Conservation (phyloP, 2,329 filamentous ascomycete genomes). For the Hymenoscyphus infarciens region DNA sequence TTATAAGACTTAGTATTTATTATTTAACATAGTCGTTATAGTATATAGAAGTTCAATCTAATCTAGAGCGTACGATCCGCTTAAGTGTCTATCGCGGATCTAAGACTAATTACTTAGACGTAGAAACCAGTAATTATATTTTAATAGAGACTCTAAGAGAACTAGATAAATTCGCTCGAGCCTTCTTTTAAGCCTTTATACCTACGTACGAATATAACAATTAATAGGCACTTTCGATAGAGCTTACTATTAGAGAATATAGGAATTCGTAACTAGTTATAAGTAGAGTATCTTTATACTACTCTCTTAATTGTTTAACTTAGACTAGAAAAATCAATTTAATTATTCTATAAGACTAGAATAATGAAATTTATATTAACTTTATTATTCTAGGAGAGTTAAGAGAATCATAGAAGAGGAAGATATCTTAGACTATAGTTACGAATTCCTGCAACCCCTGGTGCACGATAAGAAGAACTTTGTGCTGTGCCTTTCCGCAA, state of each 20-base stretch:
- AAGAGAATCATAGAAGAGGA: too few species aligned
- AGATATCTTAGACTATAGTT: too few species aligned
- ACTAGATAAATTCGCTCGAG: background rate
- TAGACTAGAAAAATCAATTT: too few species aligned
- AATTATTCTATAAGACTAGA: too few species aligned
- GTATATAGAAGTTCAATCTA: slow-evolving; percentile 25
- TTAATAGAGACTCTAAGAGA: background rate
- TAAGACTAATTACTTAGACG: slow-evolving; percentile 20
- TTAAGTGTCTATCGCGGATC: slow-evolving; percentile 25
- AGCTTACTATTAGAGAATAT: too few species aligned
- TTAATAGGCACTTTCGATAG: background rate
- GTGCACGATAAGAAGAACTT: background rate
- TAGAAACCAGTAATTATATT: slow-evolving; percentile 21
- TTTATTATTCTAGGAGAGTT: too few species aligned
- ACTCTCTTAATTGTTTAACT: too few species aligned
- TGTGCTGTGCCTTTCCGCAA: background rate
- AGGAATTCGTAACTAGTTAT: too few species aligned
- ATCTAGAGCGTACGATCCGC: slow-evolving; percentile 22
- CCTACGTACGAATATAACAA: background rate
- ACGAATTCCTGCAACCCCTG: too few species aligned
- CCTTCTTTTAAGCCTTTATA: background rate
- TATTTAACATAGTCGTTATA: slow-evolving; percentile 26
- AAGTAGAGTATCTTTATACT: too few species aligned
- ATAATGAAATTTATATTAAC: too few species aligned
- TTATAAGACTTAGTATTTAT: slow-evolving; percentile 21